phyloP scores from a whole-genome alignment of 192 early-diverging fungal species.

The Geranomyces variabilis region DNA sequence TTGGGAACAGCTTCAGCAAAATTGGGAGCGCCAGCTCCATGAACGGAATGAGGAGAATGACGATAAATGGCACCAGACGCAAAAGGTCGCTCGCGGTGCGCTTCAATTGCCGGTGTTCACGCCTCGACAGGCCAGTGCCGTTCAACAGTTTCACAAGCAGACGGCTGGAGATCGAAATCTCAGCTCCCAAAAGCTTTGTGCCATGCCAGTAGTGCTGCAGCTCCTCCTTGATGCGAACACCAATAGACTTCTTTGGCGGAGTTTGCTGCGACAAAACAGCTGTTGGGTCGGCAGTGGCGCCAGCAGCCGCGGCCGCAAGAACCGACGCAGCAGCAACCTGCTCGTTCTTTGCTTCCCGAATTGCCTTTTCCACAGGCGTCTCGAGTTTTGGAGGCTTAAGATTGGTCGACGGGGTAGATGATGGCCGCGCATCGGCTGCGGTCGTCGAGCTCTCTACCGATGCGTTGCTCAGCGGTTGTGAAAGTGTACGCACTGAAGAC shows the following conservation, averaged over 20 bases:
- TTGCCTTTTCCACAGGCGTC: constrained; percentile 47
- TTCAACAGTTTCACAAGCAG: constrained; percentile 73
- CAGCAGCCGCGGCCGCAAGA: constrained; percentile 29
- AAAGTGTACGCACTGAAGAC: too few species aligned
- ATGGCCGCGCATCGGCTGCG: background rate
- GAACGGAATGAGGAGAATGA: constrained; percentile 93
- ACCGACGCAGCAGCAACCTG: constrained; percentile 30
- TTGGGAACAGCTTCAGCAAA: constrained; percentile 90
- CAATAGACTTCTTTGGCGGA: constrained; percentile 46
- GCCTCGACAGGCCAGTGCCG: constrained; percentile 77
- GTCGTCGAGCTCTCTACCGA: background rate
- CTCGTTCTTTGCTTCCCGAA: constrained; percentile 52
- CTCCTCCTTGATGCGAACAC: constrained; percentile 80
- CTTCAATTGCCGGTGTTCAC: constrained; percentile 85
- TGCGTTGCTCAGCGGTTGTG: too few species aligned
- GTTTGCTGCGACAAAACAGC: background rate
- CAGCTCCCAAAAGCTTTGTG: constrained; percentile 84
- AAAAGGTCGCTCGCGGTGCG: constrained; percentile 85
- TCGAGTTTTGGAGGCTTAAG: constrained; percentile 40
- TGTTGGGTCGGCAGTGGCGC: constrained; percentile 2
- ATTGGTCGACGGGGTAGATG: background rate
- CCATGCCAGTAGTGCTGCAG: constrained; percentile 91
- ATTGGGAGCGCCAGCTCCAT: constrained; percentile 93
- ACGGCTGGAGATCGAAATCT: constrained; percentile 81
- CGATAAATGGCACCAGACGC: constrained; percentile 86